Evolutionary conservation across 140 eudicot species (phyloP).

Genomic region (Senecio squalidus): DNA sequence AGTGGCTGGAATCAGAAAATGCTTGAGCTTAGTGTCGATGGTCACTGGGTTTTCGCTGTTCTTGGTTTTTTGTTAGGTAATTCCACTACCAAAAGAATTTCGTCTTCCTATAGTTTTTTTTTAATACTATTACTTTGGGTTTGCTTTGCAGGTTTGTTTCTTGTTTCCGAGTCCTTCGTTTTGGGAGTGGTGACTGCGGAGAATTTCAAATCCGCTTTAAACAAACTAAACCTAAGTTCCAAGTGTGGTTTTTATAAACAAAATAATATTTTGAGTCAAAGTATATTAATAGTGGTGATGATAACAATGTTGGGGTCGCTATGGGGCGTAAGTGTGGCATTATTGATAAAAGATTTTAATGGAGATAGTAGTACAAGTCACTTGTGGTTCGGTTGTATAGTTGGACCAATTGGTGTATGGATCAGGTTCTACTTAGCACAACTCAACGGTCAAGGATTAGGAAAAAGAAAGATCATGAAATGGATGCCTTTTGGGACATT

Average conservation of each 20-base stretch:
- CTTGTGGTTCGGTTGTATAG: constrained; percentile 71
- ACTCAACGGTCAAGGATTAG: constrained; percentile 71
- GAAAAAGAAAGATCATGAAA: constrained; percentile 34
- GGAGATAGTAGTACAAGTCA: constrained; percentile 39
- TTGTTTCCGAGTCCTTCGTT: constrained; percentile 51
- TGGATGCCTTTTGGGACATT: constrained; percentile 93
- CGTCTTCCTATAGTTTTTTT: neutral
- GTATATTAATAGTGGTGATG: constrained; percentile 27
- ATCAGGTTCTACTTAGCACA: constrained; percentile 73
- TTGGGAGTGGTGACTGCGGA: constrained; percentile 69
- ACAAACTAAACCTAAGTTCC: constrained; percentile 15
- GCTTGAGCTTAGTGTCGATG: too few relatives aligned
- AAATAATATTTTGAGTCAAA: constrained; percentile 17
- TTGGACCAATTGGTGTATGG: too few relatives aligned
- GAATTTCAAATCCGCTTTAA: constrained; percentile 42
- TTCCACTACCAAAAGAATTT: neutral
- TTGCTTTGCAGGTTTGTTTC: constrained; percentile 31
- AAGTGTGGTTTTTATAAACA: constrained; percentile 6
- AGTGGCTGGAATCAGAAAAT: too few relatives aligned
- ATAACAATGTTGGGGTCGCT: constrained; percentile 38
- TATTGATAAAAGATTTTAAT: too few relatives aligned
- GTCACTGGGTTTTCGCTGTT: constrained; percentile 60
- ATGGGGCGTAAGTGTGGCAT: too few relatives aligned
- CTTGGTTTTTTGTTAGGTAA: constrained; percentile 51
- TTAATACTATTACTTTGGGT: neutral